Evolutionary conservation across 2,329 filamentous ascomycete species (phyloP).

Genomic region (Fusarium citri): DNA sequence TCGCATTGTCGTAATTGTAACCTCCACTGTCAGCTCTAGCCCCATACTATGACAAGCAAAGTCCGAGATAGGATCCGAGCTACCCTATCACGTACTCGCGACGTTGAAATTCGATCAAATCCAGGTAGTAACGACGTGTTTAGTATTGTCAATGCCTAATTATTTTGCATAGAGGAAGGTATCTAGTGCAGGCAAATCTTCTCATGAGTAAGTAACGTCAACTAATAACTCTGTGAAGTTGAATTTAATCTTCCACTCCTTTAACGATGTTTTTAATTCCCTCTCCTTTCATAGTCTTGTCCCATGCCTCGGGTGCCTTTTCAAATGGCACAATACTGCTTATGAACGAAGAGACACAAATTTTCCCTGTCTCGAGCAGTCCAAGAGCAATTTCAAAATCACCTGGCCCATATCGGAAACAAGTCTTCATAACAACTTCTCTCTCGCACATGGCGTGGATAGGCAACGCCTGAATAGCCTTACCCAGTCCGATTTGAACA

Average conservation of each 20-base stretch:
- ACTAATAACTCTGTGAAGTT: too few species aligned
- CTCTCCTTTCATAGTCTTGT: conserved; percentile 86
- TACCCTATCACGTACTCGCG: neutral
- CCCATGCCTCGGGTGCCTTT: conserved; percentile 72
- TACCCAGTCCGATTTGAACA: conserved; percentile 36
- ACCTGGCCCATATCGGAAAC: conserved; percentile 87
- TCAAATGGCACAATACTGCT: conserved; percentile 83
- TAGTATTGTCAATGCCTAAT: neutral
- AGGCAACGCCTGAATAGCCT: conserved; percentile 29
- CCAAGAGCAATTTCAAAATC: conserved; percentile 88
- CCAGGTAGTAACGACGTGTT: neutral
- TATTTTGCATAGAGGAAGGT: neutral
- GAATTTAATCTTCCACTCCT: conserved; percentile 21
- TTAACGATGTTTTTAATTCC: conserved; percentile 74
- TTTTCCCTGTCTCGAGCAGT: conserved; percentile 75
- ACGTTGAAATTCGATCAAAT: neutral
- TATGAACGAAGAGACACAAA: conserved; percentile 84
- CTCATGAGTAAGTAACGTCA: neutral
- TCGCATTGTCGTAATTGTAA: neutral
- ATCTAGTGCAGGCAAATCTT: neutral
- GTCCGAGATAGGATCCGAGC: conserved; percentile 18
- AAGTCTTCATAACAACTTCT: conserved; percentile 86
- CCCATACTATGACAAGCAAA: neutral
- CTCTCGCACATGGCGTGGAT: conserved; percentile 90
- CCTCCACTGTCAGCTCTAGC: neutral